Base-by-base conservation (phyloP, 371 early-diverging fungal species). In the Saksenaea oblongispora region DNA sequence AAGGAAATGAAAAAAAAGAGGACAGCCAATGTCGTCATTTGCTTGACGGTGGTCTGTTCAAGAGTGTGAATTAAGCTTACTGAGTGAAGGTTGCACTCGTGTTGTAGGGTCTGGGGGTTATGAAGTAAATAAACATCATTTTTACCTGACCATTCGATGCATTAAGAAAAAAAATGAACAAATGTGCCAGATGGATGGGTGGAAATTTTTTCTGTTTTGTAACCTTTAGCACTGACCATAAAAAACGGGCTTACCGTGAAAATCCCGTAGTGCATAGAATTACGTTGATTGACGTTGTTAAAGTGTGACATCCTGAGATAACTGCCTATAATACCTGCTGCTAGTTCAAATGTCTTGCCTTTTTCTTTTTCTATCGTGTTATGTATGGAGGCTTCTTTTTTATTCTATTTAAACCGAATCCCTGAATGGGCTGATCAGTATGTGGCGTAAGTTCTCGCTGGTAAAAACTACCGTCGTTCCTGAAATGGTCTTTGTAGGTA, bases 1-100 rank as follows among this genome's bases (percentile, higher is more conserved):
- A 58, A 64, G 54, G 47, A 58, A 71, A 75, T 63, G 67, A 64
- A 67, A 69, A 63, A 64, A 64, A 58, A 47, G 26, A 26, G 17
- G 28, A 13, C 13, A 47, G 10, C 39, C 18, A 35, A 34, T 35
- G 56, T 35, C 15, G 56, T 15, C 13, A n/a, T n/a, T n/a, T n/a
- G 11, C 5, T 9, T 2, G 13, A 5, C 35, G 27, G 36, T n/a
- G 3, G 4, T 31, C 31, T 31, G 31, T 31, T 31, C 7, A 31
- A 4, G 31, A 31, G 31, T 31, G 2, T 31, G 7, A 31, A 31
- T 31, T 2, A 31, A 31, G 31, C 31, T 31, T 31, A 31, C 31
- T 4, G 7, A 31, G 31, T 31, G 31, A 7, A 31, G 2, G 2
- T 31, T 31, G 31, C 31, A n/a, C n/a, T n/a, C n/a, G n/a, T n/a